Percentiles rank a stretch among this genome's conserved stretches.
Conservation (phyloP, 1,284 basidiomycete species). For the Bjerkandera adusta region DNA sequence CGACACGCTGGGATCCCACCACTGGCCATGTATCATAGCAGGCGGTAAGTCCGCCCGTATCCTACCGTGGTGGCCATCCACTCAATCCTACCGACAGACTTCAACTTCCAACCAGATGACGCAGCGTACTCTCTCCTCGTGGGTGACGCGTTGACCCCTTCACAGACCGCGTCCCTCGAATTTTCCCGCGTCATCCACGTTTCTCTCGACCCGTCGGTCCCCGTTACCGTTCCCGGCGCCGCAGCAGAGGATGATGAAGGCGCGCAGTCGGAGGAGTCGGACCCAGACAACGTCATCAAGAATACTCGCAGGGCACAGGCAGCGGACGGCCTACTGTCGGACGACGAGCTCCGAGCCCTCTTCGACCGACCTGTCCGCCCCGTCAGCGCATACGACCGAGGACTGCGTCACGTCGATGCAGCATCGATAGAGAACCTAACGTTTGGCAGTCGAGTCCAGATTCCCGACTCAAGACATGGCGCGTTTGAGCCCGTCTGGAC, state of each 20-base stretch:
- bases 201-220: slow-evolving; percentile 66
- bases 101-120: slow-evolving; percentile 90
- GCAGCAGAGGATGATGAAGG: slow-evolving; percentile 41
- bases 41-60: slow-evolving; percentile 56
- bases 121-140: slow-evolving; percentile 83
- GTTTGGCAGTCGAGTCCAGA: slow-evolving; percentile 47
- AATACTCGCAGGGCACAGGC: slow-evolving; percentile 65
- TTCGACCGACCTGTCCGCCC: slow-evolving; percentile 37
- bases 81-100: slow-evolving; percentile 65
- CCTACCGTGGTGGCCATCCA: slow-evolving; percentile 1
- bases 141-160: slow-evolving; percentile 50
- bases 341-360: slow-evolving; percentile 58
- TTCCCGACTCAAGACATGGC: slow-evolving; percentile 44
- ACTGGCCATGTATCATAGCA: slow-evolving; percentile 81
- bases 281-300: slow-evolving; percentile 74
- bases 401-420: slow-evolving; percentile 32
- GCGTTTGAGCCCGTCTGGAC: slow-evolving; percentile 77
- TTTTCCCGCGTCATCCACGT: slow-evolving; percentile 81
- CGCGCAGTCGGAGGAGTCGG: slow-evolving; percentile 46
- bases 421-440: slow-evolving; percentile 27
- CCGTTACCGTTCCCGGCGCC: slow-evolving; percentile 26
- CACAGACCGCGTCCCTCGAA: slow-evolving; percentile 53
- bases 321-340: slow-evolving; percentile 72
- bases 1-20: slow-evolving; percentile 38
- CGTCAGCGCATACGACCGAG: slow-evolving; percentile 61